Evolutionary conservation across 106 monocot genomes (phyloP).

Genomic region (Chionographis japonica): DNA sequence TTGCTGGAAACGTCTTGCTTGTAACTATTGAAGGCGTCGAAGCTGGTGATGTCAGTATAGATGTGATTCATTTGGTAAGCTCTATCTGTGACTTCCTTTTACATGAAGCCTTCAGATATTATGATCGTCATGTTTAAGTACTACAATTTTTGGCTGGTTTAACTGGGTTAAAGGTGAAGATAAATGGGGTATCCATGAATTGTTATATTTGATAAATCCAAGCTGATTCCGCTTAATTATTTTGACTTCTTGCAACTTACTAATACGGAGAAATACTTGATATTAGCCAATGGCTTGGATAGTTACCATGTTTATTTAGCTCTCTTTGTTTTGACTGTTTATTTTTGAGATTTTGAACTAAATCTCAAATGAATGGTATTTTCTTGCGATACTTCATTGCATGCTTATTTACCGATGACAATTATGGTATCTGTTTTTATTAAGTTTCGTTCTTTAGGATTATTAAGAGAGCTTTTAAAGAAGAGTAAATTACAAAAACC

Average conservation of each 20-base stretch:
- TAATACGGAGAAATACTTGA: conserved; percentile 21
- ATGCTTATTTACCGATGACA: conserved; percentile 16
- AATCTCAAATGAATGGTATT: conserved; percentile 15
- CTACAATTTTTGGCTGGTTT: not conserved
- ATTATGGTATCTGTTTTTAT: conserved; percentile 20
- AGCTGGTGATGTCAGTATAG: conserved; percentile 74
- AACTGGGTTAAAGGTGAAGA: not conserved
- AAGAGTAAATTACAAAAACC: too few relatives aligned
- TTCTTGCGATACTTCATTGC: conserved; percentile 16
- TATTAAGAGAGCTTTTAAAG: not conserved
- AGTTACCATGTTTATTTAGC: conserved; percentile 29
- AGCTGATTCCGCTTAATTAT: conserved; percentile 9
- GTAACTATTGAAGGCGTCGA: conserved; percentile 85
- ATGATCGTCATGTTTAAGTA: not conserved
- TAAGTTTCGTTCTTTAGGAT: not conserved
- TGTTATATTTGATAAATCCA: not conserved
- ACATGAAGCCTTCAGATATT: too few relatives aligned
- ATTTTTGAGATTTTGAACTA: conserved; percentile 12
- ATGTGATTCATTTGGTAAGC: conserved; percentile 84
- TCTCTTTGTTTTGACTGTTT: conserved; percentile 16
- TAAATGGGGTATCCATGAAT: not conserved
- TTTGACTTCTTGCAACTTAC: conserved; percentile 23
- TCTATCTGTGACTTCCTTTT: not conserved
- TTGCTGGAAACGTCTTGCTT: conserved; percentile 68
- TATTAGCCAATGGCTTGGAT: conserved; percentile 23